Evolutionary conservation across 2,329 filamentous ascomycete species (phyloP), one percentile per base, ranked within the genome.

Genomic region (Penicillium sp.): DNA sequence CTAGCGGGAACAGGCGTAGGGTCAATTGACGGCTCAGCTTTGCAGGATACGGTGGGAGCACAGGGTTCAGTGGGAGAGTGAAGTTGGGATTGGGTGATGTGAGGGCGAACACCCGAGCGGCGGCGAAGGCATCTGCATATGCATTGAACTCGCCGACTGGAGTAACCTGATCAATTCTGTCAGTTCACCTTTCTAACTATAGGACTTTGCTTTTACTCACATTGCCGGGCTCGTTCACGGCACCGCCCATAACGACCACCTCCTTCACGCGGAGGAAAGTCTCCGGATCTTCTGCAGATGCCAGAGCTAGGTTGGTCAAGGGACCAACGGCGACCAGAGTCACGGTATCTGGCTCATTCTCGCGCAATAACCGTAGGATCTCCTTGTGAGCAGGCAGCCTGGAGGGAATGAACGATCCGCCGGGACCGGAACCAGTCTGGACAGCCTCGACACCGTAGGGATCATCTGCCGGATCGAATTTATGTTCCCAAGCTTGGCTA

Each of bases 131-230:
- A 67, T 98, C 95, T 50, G 93, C 91, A 65, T 89, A 95, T 49
- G 87, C 87, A 75, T 98, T 98, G 80, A 98, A 98, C 69, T 98
- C 93, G 55, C 88, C 89, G 10, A 86, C 81, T 1, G 93, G 92
- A 0, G 81, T 85, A 57, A 84, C 80, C 69, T 72, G 24, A 24
- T 10, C 3, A 3, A 32, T 41, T 25, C 25, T 46, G 33, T 46
- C 31, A 37, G 6, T 28, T 37, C 53, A 38, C 20, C 6, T 25
- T 25, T 10, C 20, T 31, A 1, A 2, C 6, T 4, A 6, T n/a
- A 3, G 7, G 10, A 3, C 3, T 29, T 9, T 10, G 3, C 5
- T 31, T 23, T n/a, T 32, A 40, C 83, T 84, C 64, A 88, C 83
- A 69, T 98, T 98, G 59, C 93, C 93, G 44, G 84, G 80, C 39